phyloP scores from a whole-genome alignment of 2,329 filamentous ascomycete species.

The Endoconidiophora laricicola region DNA sequence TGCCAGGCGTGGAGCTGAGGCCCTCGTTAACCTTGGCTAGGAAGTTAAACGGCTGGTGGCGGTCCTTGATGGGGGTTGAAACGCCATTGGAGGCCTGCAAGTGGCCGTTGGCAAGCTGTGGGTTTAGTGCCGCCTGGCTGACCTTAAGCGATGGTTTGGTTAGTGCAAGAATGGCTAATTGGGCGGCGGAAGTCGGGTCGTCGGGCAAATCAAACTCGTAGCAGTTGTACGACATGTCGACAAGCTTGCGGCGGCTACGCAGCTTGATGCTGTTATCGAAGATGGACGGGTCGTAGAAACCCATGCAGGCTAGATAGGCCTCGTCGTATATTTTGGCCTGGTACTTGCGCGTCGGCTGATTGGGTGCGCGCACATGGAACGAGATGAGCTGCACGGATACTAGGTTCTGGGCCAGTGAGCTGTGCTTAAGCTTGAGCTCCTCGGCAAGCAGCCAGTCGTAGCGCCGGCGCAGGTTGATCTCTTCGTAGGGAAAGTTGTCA shows the following conservation, averaged over 20 bases:
- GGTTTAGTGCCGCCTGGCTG: slow-evolving; percentile 27
- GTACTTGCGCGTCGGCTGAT: slow-evolving; percentile 82
- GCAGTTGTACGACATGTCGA: slow-evolving; percentile 78
- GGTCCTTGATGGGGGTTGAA: slow-evolving; percentile 46
- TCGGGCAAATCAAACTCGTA: slow-evolving; percentile 81
- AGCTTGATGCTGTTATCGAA: slow-evolving; percentile 77
- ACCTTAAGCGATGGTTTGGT: slow-evolving; percentile 42
- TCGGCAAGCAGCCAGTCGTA: slow-evolving; percentile 91
- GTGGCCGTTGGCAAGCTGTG: slow-evolving; percentile 20
- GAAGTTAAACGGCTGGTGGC: slow-evolving; percentile 50
- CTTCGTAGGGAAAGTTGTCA: slow-evolving; percentile 87
- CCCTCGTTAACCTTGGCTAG: slow-evolving; percentile 52
- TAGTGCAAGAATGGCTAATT: slow-evolving; percentile 47
- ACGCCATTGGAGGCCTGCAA: slow-evolving; percentile 23
- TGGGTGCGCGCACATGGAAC: slow-evolving; percentile 78
- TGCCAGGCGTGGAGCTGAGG: slow-evolving; percentile 59
- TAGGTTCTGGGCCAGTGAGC: slow-evolving; percentile 77
- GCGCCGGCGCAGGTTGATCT: slow-evolving; percentile 77
- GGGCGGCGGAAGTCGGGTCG: slow-evolving; percentile 73
- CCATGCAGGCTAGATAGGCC: slow-evolving; percentile 83
- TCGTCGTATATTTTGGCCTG: slow-evolving; percentile 96
- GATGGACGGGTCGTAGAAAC: slow-evolving; percentile 76
- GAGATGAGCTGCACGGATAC: slow-evolving; percentile 78
- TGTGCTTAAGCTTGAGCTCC: slow-evolving; percentile 85
- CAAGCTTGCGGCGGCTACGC: slow-evolving; percentile 57